Percentiles rank a stretch among this genome's conserved stretches.
Conservation (phyloP, 2,329 filamentous ascomycete species). For the Alternaria metachromatica region DNA sequence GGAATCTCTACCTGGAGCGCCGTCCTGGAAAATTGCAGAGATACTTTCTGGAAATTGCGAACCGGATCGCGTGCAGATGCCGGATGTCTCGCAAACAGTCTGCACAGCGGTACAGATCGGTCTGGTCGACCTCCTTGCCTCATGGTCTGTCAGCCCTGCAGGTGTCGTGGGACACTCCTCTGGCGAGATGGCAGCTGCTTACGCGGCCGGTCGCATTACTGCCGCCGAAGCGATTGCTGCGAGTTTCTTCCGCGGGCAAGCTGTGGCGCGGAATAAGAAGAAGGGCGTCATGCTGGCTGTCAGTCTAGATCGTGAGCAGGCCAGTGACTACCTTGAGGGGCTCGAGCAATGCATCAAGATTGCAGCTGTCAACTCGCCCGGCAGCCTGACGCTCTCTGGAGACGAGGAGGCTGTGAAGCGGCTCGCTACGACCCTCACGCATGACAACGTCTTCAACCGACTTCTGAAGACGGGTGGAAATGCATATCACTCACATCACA, state of each 20-base stretch:
- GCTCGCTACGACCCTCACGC: conserved; percentile 49
- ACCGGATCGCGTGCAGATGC: neutral
- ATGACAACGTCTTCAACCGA: conserved; percentile 13
- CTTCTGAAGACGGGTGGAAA: conserved; percentile 22
- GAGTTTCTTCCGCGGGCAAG: conserved; percentile 28
- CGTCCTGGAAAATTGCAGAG: neutral
- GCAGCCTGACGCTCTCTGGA: conserved; percentile 31
- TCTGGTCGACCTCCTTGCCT: conserved; percentile 24
- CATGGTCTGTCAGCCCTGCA: conserved; percentile 13
- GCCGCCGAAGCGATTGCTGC: conserved; percentile 23
- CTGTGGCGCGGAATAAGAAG: conserved; percentile 5
- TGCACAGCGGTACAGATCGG: conserved; percentile 34
- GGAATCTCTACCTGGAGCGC: neutral
- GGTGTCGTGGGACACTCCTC: conserved; percentile 30
- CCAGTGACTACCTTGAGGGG: neutral
- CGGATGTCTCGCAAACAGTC: conserved; percentile 26
- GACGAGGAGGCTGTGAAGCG: conserved; percentile 13
- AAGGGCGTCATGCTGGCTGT: conserved; percentile 35
- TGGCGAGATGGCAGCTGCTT: conserved; percentile 37
- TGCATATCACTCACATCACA: conserved; percentile 40
- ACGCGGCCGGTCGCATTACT: conserved; percentile 24
- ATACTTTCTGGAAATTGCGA: neutral
- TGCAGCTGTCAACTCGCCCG: conserved; percentile 31
- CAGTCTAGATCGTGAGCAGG: conserved; percentile 10
- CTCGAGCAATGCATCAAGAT: conserved; percentile 15